Percentiles rank a stretch among this genome's conserved stretches.
Conservation (phyloP, 345 rosid species). For the Acer yangbiense region DNA sequence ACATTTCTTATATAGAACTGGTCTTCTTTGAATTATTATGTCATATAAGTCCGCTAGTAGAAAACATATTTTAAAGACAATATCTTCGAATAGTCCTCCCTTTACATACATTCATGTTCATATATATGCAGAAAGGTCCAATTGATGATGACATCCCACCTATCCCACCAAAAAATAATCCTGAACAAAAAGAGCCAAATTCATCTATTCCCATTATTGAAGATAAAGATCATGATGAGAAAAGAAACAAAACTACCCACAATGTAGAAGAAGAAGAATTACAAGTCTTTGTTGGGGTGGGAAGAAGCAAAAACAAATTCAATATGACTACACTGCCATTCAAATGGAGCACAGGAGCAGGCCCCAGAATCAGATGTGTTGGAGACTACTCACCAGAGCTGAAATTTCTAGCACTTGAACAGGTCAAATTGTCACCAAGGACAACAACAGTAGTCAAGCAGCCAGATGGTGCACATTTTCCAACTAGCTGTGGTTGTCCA, state of each 20-base stretch:
- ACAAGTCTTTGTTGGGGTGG: not conserved
- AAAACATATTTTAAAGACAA: too few species aligned
- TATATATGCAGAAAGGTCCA: conserved; percentile 30
- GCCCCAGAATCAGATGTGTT: conserved; percentile 46
- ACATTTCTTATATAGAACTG: too few species aligned
- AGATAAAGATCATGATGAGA: not conserved
- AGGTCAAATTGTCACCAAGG: conserved; percentile 44
- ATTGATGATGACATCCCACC: conserved; percentile 42
- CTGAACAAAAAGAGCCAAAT: not conserved
- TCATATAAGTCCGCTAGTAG: too few species aligned
- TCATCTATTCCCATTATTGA: not conserved
- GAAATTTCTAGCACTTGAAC: conserved; percentile 42
- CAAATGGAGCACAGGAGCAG: conserved; percentile 50
- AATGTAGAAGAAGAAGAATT: not conserved
- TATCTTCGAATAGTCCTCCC: not conserved
- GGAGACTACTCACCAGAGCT: conserved; percentile 45
- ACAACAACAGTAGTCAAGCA: too few species aligned
- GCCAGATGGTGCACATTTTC: not conserved
- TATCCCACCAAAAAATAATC: too few species aligned
- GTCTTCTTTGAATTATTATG: too few species aligned
- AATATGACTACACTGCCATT: not conserved
- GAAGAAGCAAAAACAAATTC: conserved; percentile 7
- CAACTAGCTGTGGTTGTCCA: conserved; percentile 32
- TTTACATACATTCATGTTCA: not conserved
- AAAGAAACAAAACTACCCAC: too few species aligned